Evolutionary conservation across 2,329 filamentous ascomycete species (phyloP).

Genomic region (Zarea fungicola): DNA sequence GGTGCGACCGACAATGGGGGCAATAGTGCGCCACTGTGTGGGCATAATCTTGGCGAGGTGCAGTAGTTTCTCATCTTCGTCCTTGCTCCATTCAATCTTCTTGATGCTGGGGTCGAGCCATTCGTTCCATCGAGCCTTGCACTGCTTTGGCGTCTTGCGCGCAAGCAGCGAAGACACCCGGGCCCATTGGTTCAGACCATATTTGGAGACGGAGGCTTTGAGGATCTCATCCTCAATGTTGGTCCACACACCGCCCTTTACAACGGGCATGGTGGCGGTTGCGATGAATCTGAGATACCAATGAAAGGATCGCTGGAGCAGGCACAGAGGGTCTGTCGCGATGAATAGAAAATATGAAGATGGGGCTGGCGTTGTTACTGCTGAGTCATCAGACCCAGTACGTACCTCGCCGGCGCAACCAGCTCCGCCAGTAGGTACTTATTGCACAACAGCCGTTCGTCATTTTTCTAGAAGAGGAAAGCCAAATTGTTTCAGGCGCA

Average conservation of each 20-base stretch:
- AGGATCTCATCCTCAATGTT: slow-evolving; percentile 92
- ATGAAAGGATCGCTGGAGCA: background rate
- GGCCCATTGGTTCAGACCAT: slow-evolving; percentile 96
- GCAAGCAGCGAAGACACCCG: slow-evolving; percentile 95
- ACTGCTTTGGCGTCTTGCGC: slow-evolving; percentile 97
- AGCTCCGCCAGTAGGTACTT: background rate
- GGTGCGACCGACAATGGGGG: slow-evolving; percentile 90
- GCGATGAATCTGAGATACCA: slow-evolving; percentile 11
- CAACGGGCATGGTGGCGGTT: slow-evolving; percentile 56
- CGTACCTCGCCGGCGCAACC: background rate
- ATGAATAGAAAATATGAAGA: slow-evolving; percentile 9
- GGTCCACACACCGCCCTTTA: slow-evolving; percentile 71
- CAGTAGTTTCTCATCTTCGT: slow-evolving; percentile 95
- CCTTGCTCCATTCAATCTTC: slow-evolving; percentile 98
- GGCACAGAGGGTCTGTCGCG: slow-evolving; percentile 1
- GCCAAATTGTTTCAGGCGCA: no score
- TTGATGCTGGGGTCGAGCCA: slow-evolving; percentile 97
- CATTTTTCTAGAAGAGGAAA: no score
- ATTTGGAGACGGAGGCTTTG: slow-evolving; percentile 91
- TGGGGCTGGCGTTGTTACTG: slow-evolving; percentile 2
- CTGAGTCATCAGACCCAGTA: slow-evolving; percentile 12
- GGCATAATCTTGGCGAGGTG: slow-evolving; percentile 98
- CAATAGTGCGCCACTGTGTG: slow-evolving; percentile 98
- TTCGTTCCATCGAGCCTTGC: slow-evolving; percentile 97
- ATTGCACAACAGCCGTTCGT: no score